A percentile compares a stretch with the other conserved stretches of the same genome.
These are phyloP conservation scores for Alliaria petiolata DNA, from an alignment of 345 rosid species.

Conservation along the genomic window DNA sequence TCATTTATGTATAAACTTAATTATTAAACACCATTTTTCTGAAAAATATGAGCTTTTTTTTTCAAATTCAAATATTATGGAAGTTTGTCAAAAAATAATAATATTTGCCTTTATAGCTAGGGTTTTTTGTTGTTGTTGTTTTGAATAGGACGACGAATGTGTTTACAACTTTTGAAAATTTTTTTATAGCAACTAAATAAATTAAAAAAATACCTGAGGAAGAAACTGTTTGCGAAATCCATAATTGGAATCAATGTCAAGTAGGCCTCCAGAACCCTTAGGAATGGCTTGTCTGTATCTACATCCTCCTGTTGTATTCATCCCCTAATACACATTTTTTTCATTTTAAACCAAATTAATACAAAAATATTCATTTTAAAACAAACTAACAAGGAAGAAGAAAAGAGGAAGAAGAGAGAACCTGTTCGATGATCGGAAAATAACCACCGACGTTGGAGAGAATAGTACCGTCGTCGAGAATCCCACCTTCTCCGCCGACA, in stretches of 20 bases:
- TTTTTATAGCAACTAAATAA: too few relatives aligned
- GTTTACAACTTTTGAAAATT: neutral
- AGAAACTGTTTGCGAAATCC: slow-evolving; percentile 78
- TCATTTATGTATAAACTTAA: too few relatives aligned
- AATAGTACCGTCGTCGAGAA: slow-evolving; percentile 61
- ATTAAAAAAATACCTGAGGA: slow-evolving; percentile 54
- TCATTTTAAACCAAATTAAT: neutral
- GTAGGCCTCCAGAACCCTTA: slow-evolving; percentile 60
- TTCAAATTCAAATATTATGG: too few relatives aligned
- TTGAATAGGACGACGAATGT: neutral
- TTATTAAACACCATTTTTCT: neutral
- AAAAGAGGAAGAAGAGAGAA: slow-evolving; percentile 6
- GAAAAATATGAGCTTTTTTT: neutral
- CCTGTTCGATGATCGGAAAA: slow-evolving; percentile 93
- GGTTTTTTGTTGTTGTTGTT: neutral
- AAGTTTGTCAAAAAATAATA: neutral
- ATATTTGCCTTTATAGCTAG: neutral
- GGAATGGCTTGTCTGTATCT: slow-evolving; percentile 90
- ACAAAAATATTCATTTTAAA: neutral
- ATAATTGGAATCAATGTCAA: slow-evolving; percentile 60
- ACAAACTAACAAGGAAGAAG: neutral
- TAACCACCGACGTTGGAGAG: slow-evolving; percentile 81
- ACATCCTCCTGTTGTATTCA: slow-evolving; percentile 65
- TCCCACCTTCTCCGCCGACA: slow-evolving; percentile 90
- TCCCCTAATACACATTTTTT: slow-evolving; percentile 41